Evolutionary conservation across 2,329 filamentous ascomycete genomes (phyloP), one percentile per base, ranked within the genome.

Genomic region (Ceratocystis harringtonii): DNA sequence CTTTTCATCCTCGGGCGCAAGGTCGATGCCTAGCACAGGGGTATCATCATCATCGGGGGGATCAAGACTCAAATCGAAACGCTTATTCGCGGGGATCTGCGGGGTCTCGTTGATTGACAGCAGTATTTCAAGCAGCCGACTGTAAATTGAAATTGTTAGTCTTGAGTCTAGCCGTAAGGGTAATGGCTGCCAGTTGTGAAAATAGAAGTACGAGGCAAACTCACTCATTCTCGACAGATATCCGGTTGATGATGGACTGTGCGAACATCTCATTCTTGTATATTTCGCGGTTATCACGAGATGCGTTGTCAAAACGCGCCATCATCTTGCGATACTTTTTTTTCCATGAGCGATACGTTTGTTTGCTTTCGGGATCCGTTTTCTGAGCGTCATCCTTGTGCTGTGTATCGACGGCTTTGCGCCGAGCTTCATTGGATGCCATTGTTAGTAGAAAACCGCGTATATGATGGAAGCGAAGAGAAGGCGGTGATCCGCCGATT

Each of bases 301-400:
- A 89, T 71, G 84, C 84, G 62, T 85, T 80, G 70, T 94, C 88
- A 72, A 94, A 95, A 32, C 81, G 79, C 73, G 87, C 81, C 76
- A 88, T 86, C 85, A 94, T 89, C 81, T 95, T 95, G 71, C 88
- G 87, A 75, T 95, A 99, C 79, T 99, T 99, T 78, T 96, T 95
- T 82, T 89, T 90, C 80, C 81, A 87, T 57, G 84, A 87, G 72
- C 84, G 86, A 74, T 86, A 84, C 3, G 78, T 81, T 71, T 76
- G 78, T 74, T 77, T 81, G 65, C 74, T 72, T 70, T 80, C 78
- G 66, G 57, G 78, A 77, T 67, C 80, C 78, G 69, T 73, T 73
- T 69, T 79, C 79, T 69, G 45, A 28, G 62, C 41, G 17, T 65
- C 67, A 43, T 55, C 50, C 12, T 45, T 50, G 15, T 61, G 52